phyloP scores from a whole-genome alignment of 83 land plant species.

The Thuja plicata region DNA sequence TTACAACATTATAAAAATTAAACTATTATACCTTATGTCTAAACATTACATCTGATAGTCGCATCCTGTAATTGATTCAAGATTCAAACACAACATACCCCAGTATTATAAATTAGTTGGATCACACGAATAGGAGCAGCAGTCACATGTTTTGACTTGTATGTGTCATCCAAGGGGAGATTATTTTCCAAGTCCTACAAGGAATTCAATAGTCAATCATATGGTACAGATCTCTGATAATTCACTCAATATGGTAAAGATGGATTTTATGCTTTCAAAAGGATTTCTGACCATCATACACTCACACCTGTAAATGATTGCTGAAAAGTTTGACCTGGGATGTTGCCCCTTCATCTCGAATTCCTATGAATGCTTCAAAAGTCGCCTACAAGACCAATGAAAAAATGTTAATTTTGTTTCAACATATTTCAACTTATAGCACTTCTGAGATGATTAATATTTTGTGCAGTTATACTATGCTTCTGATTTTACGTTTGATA shows the following conservation, averaged over 20 bases:
- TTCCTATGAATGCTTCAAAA: conserved; percentile 94
- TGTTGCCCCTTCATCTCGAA: conserved; percentile 88
- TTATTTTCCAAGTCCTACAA: conserved; percentile 80
- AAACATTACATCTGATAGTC: no score
- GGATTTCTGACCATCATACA: background rate
- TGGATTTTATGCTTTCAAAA: background rate
- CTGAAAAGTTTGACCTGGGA: conserved; percentile 79
- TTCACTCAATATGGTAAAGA: background rate
- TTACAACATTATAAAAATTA: no score
- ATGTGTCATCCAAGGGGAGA: conserved; percentile 81
- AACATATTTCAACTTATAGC: background rate
- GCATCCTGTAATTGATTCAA: background rate
- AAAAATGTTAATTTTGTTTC: background rate
- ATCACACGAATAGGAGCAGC: conserved; percentile 97
- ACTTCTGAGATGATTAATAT: background rate
- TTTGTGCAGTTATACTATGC: background rate
- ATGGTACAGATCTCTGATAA: background rate
- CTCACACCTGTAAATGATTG: conserved; percentile 70
- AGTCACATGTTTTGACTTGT: conserved; percentile 76
- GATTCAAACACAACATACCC: conserved; percentile 51
- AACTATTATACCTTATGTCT: no score
- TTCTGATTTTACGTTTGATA: background rate
- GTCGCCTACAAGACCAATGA: conserved; percentile 62
- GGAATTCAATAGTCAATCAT: background rate
- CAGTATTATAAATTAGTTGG: conserved; percentile 83